Conservation (phyloP, 1,139 yeast species). For the Debaryomyces psychrophilus region DNA sequence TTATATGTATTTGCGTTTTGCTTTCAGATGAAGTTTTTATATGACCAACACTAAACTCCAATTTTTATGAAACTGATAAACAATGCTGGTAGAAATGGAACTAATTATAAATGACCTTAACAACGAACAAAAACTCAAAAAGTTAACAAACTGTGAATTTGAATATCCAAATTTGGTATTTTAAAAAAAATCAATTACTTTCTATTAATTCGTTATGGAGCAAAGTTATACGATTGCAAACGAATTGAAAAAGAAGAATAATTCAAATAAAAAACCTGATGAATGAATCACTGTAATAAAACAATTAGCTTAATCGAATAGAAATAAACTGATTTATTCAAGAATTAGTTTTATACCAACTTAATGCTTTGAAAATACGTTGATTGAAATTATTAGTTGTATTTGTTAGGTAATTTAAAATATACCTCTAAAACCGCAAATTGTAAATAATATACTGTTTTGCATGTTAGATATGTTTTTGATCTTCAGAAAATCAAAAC, state of each 20-base stretch:
- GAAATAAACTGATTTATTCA: conserved; percentile 1
- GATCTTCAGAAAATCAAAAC: conserved; percentile 5
- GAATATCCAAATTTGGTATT: neutral
- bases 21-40: neutral
- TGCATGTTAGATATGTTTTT: conserved; percentile 4
- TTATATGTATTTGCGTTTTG: neutral
- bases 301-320: neutral
- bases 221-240: neutral
- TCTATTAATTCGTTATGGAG: neutral
- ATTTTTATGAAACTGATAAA: neutral
- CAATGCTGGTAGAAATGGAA: neutral
- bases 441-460: neutral
- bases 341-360: conserved; percentile 3
- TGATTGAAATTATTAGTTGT: neutral
- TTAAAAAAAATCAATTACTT: neutral
- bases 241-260: neutral
- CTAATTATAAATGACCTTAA: neutral
- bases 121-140: neutral
- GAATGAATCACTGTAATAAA: neutral
- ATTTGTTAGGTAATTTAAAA: neutral
- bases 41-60: neutral
- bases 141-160: neutral
- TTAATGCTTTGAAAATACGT: neutral
- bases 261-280: neutral
- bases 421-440: neutral